Conservation (phyloP, 495 filamentous ascomycete species). For the Aspergillus sparsus region DNA sequence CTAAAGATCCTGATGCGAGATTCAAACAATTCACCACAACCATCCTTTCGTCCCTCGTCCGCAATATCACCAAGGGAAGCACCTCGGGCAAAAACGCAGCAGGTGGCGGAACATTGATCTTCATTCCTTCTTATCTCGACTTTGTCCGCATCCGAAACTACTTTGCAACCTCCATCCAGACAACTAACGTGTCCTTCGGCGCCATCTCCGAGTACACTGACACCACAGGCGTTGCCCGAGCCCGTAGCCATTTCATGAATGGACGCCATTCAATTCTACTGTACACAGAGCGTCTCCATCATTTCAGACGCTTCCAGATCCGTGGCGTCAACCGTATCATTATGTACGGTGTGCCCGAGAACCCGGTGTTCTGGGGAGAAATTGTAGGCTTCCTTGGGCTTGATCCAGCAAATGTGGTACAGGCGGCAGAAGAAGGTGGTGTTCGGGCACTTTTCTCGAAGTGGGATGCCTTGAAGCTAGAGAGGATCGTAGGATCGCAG, state of each 20-base stretch:
- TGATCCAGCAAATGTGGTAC: conserved; percentile 42
- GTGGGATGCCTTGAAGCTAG: conserved; percentile 85
- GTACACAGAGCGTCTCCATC: conserved; percentile 91
- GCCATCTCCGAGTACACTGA: conserved; percentile 85
- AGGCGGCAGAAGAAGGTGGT: conserved; percentile 42
- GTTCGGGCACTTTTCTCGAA: conserved; percentile 78
- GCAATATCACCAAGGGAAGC: conserved; percentile 49
- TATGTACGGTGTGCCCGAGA: conserved; percentile 88
- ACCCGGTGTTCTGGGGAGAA: conserved; percentile 85
- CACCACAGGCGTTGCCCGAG: conserved; percentile 71
- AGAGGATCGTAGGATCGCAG: conserved; percentile 80
- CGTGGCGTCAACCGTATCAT: conserved; percentile 77
- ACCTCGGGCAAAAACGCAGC: conserved; percentile 24
- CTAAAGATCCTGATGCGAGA: conserved; percentile 80
- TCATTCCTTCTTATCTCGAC: conserved; percentile 90
- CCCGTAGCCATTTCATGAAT: conserved; percentile 81
- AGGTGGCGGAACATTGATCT: conserved; percentile 67
- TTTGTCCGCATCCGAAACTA: conserved; percentile 92
- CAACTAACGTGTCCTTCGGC: conserved; percentile 73
- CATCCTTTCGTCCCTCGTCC: conserved; percentile 70
- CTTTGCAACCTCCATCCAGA: conserved; percentile 71
- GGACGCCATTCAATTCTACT: conserved; percentile 81
- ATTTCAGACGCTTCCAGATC: conserved; percentile 83
- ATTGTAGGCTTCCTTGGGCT: conserved; percentile 68
- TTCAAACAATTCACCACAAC: conserved; percentile 88